Base-by-base conservation (phyloP, 257 asterid genomes). In the Plectranthus barbatus region DNA sequence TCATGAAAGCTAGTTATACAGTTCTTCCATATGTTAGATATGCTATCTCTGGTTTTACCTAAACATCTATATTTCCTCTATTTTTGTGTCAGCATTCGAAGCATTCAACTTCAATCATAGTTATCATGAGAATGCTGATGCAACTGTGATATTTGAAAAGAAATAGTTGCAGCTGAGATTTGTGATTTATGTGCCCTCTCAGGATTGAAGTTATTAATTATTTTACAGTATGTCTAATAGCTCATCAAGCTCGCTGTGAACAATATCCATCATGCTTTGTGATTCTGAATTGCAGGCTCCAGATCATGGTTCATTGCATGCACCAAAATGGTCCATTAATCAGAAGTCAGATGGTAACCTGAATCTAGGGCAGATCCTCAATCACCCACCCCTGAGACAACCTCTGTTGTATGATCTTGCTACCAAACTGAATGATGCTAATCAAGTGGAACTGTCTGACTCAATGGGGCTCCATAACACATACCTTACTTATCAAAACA, bases 301-400 rank as follows among this genome's bases (percentile, higher is more conserved):
- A 61, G 83, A 56, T 26, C 31, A 26, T 74, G 81, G 77, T 70
- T 54, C 84, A 21, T 39, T 60, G 39, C 45, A 67, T 65, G 15
- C 60, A 33, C 66, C 87, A 58, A 77, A 76, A 64, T 81, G 83
- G 80, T 57, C 89, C 57, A 58, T 70, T 67, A 80, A 81, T 82
- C 83, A 70, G 72, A 81, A 78, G 47, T 52, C 79, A 70, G 80
- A 66, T 44, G 74, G 61, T n/a, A 46, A 55, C 69, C 67, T 67
- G 53, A 72, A 71, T 60, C 57, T 78, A 18, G 69, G 73, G 66
- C 78, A 71, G 60, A 40, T 54, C 36, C 51, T 60, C 24, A 64
- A 64, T 55, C 57, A 66, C 37, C 72, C 76, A 39, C 45, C 74
- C 34, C 24, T 14, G 29, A 45, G 39, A 67, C 72, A 73, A 59